Base-by-base conservation (phyloP, 2,329 filamentous ascomycete genomes). In the Hymenoscyphus fructigenus region DNA sequence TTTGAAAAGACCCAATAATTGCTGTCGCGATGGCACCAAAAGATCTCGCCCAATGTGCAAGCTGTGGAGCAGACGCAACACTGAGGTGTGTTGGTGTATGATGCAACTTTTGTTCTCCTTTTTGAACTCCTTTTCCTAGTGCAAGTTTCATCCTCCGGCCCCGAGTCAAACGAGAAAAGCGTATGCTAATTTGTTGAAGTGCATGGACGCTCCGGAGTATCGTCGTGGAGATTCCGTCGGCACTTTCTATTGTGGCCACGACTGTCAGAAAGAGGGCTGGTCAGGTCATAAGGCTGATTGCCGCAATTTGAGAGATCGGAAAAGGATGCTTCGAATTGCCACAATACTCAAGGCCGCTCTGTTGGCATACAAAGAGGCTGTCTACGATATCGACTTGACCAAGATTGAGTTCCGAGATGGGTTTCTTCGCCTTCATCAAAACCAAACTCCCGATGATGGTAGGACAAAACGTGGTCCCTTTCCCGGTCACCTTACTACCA, bases 401-500 rank as follows among this genome's bases (percentile, higher is more conserved):
- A 59, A 59, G 14, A 59, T 59, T 15, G 34, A 59, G 57, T 44
- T 59, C 32, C n/a, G 28, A 23, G 9, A 59, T 23, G 57, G 57
- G 32, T 32, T 59, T 41, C 57, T 59, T 38, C 26, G 34, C 14
- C 34, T 59, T 36, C 34, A 59, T 15, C 29, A 59, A 10, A 59
- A 38, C 41, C n/a, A 47, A 17, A 47, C n/a, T n/a, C n/a, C n/a
- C n/a, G n/a, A n/a, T n/a, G n/a, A n/a, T n/a, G 41, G 4, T 9
- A 47, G n/a, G 17, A 5, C 41, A 47, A 23, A 47, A 14, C 41
- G 41, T 7, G 41, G 17, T 23, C 44, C 12, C 20, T 50, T 50
- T 23, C 44, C 44, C 2, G 6, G 3, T 23, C 44, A 50, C 26
- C 44, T 50, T 23, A 53, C 20, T 23, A 15, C 47, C 20, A 53